phyloP scores from a whole-genome alignment of 1,139 yeast species.

The Lodderomyces theae region DNA sequence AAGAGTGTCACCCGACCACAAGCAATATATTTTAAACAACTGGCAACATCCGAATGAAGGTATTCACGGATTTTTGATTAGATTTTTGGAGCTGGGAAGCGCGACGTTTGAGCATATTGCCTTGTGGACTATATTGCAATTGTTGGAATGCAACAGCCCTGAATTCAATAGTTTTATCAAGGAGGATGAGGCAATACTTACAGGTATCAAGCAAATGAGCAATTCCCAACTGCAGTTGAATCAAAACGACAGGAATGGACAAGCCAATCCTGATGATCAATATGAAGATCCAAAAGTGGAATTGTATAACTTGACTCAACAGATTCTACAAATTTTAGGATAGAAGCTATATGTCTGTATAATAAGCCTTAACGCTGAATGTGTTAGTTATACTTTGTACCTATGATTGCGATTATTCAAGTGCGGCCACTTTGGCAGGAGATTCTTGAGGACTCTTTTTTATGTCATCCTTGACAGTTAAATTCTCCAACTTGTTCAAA shows the following conservation, averaged over 20 bases:
- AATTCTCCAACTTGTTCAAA: slow-evolving; percentile 11
- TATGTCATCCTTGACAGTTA: slow-evolving; percentile 10
- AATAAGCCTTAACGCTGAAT: slow-evolving; percentile 1
- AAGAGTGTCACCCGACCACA: slow-evolving; percentile 73
- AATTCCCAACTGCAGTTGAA: slow-evolving; percentile 37
- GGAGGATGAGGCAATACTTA: slow-evolving; percentile 54
- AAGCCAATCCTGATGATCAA: slow-evolving; percentile 28
- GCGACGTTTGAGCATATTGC: slow-evolving; percentile 99
- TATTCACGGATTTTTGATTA: slow-evolving; percentile 74
- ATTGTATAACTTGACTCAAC: slow-evolving; percentile 75
- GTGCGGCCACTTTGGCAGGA: not conserved
- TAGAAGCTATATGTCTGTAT: slow-evolving; percentile 12
- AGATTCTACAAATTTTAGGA: slow-evolving; percentile 58
- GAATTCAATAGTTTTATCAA: slow-evolving; percentile 66
- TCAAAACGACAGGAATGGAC: slow-evolving; percentile 22
- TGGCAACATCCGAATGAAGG: slow-evolving; percentile 87
- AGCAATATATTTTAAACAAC: slow-evolving; percentile 66
- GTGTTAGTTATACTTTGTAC: too few relatives aligned
- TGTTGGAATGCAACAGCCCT: slow-evolving; percentile 80
- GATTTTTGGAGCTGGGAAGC: slow-evolving; percentile 80
- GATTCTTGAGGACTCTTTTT: not conserved
- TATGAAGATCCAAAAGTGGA: slow-evolving; percentile 68
- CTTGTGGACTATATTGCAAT: slow-evolving; percentile 91
- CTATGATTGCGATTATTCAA: not conserved
- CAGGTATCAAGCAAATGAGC: slow-evolving; percentile 54